phyloP scores from a whole-genome alignment of 2,329 filamentous ascomycete genomes.

The Diaporthe eres region DNA sequence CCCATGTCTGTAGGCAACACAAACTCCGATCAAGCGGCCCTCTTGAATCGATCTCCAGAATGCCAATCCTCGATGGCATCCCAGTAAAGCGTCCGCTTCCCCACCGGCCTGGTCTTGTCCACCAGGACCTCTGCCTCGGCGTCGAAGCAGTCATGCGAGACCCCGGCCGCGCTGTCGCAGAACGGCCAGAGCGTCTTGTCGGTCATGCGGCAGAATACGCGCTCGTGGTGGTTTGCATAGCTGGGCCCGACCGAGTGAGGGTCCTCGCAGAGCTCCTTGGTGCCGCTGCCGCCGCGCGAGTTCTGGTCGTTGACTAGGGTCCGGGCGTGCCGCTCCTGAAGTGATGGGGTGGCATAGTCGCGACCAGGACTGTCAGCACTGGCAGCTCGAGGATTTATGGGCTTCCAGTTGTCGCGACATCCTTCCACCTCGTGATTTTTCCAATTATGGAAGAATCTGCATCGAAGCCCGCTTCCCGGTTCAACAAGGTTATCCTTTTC shows the following conservation, averaged over 20 bases:
- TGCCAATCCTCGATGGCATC: constrained; percentile 29
- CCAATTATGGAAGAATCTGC: not conserved
- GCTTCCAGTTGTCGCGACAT: not conserved
- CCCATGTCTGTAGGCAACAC: not conserved
- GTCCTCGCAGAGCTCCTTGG: constrained; percentile 5
- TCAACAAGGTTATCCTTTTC: not conserved
- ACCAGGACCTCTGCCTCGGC: constrained; percentile 8
- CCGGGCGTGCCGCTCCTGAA: not conserved
- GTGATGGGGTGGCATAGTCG: no score
- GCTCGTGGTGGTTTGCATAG: constrained; percentile 22
- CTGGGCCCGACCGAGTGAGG: constrained; percentile 19
- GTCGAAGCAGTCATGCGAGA: constrained; percentile 5
- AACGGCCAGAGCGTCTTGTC: constrained; percentile 35
- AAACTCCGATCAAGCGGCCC: not conserved
- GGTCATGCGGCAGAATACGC: constrained; percentile 19
- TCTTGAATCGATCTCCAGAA: not conserved
- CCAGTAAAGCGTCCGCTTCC: constrained; percentile 14
- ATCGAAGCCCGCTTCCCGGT: not conserved
- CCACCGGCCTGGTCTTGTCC: not conserved
- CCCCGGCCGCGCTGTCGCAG: not conserved
- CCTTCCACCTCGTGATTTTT: not conserved
- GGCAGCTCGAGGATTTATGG: not conserved
- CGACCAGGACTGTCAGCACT: no score
- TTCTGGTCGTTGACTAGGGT: constrained; percentile 15
- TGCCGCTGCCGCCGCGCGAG: not conserved